Percentiles rank a stretch among this genome's conserved stretches.
These are phyloP conservation scores for Heimioporus sp. DNA, from an alignment of 768 basidiomycete species.

Conservation along the genomic window DNA sequence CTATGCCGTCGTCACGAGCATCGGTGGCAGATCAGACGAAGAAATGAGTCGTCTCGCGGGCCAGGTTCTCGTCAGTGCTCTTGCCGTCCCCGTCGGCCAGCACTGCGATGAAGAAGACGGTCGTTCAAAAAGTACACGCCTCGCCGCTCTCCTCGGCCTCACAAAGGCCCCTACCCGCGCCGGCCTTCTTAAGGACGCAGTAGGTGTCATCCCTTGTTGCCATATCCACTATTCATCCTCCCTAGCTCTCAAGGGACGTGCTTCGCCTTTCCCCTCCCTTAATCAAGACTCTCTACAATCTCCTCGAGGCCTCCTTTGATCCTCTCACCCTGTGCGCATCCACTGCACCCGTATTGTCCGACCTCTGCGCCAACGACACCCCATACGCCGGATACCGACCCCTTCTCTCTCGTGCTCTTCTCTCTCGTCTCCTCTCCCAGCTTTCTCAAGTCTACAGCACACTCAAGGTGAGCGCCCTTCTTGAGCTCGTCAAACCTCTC, in stretches of 20 bases:
- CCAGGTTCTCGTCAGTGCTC: slow-evolving; percentile 87
- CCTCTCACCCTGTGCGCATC: slow-evolving; percentile 80
- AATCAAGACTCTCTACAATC: slow-evolving; percentile 78
- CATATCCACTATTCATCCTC: slow-evolving; percentile 1
- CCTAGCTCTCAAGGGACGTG: slow-evolving; percentile 75
- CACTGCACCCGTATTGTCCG: slow-evolving; percentile 74
- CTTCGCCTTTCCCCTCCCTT: slow-evolving; percentile 73
- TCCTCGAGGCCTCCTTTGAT: slow-evolving; percentile 92
- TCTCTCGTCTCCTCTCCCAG: slow-evolving; percentile 87
- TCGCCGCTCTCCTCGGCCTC: slow-evolving; percentile 85
- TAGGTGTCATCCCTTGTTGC: slow-evolving; percentile 37
- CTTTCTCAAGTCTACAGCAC: slow-evolving; percentile 91
- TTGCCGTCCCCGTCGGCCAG: slow-evolving; percentile 85
- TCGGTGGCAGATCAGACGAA: slow-evolving; percentile 74
- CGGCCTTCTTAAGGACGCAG: slow-evolving; percentile 85
- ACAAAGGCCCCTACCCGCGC: slow-evolving; percentile 80
- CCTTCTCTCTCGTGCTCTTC: slow-evolving; percentile 87
- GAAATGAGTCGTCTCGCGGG: slow-evolving; percentile 80
- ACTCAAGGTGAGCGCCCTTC: slow-evolving; percentile 74
- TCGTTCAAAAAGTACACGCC: slow-evolving; percentile 69
- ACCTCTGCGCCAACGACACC: slow-evolving; percentile 41
- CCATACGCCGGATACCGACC: slow-evolving; percentile 80
- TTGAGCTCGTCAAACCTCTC: slow-evolving; percentile 76
- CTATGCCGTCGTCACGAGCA: slow-evolving; percentile 65
- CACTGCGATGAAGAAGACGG: slow-evolving; percentile 50